Evolutionary conservation across 805 yeast species (phyloP), one percentile per base, ranked within the genome.

Genomic region (Scheffersomyces coipomensis): DNA sequence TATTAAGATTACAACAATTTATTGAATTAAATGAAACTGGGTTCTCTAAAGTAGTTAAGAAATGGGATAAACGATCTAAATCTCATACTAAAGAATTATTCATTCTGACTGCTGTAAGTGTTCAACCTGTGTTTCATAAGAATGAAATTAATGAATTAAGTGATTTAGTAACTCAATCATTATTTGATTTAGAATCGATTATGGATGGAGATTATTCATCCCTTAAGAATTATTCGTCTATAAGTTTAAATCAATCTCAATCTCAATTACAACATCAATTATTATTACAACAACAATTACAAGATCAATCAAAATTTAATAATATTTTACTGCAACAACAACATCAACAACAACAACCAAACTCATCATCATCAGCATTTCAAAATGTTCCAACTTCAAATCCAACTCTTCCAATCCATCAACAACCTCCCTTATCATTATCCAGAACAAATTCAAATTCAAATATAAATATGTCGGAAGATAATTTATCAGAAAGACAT

Each of bases 11-110:
- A 19, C 96, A 93, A 57, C 97, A 91, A 60, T 93, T 87, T 64
- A 88, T 93, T 29, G 97, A 90, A 61, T 73, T 93, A 42, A 93
- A 93, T 58, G 97, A 90, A 54, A 88, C 96, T 0, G 99, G 99
- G 11, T 93, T 93, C 62, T 83, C 95, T 17, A 93, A 93, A 64
- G 97, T 88, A 21, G 76, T 93, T 53, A 93, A 93, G 61, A 93
- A 93, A 66, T 93, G 99, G 99, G 99, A 93, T 64, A 93, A 93
- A 63, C 73, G 97, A 45, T 88, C 97, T 17, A 89, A 91, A 55
- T 87, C 96, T 2, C 95, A 88, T 50, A 89, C 97, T 5, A 89
- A 90, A 56, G 99, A 93, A 58, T 72, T 93, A 37, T 93, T 90
- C 58, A 73, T 93, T 35, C 81, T 88, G 22, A 85, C 97, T 0